Evolutionary conservation across 2,329 filamentous ascomycete genomes (phyloP), one percentile per base, ranked within the genome.

Genomic region (Penicillium corylophilum): DNA sequence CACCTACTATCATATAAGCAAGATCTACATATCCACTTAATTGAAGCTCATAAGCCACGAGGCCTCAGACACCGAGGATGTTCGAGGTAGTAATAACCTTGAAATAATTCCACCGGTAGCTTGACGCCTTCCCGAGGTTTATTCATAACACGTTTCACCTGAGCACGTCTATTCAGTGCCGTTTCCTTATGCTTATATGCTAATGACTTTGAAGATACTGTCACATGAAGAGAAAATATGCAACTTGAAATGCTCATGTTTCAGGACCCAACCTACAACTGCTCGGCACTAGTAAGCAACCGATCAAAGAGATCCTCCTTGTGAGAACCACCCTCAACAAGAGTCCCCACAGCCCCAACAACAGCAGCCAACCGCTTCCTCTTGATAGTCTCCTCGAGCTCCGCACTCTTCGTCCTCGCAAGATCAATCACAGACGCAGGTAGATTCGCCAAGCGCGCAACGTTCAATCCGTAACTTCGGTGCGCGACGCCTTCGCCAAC

Each of bases 391-490:
- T 85, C 80, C 73, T 99, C 94, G 71, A 99, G 74, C 71, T 93
- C 85, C 35, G 77, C 77, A 54, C 90, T 95, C 74, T 95, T 94
- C 42, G 78, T 75, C n/a, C 82, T 84, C 2, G 94, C 94, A 22
- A 90, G 78, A 23, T 92, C 88, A 29, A 97, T 78, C 16, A 97
- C 83, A 50, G 82, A 78, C 52, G 82, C 81, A 0, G 93, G 91
- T 38, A 99, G 82, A 46, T 86, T 86, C 2, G 94, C 94, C 47
- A 99, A 74, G 41, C 89, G 80, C 13, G 94, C 94, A 20, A 97
- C 94, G 70, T 97, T 97, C 51, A 99, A 62, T 1, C 95, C 94
- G 69, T 99, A 99, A 16, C 89, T 95, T 5, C 94, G 82, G 77
- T 97, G 92, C 8, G 94, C 93, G 10, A 95, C 89, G 10, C 94